These are phyloP conservation scores for Penicillium crustosum DNA, from an alignment of 2,329 filamentous ascomycete genomes.

Conservation along the genomic window DNA sequence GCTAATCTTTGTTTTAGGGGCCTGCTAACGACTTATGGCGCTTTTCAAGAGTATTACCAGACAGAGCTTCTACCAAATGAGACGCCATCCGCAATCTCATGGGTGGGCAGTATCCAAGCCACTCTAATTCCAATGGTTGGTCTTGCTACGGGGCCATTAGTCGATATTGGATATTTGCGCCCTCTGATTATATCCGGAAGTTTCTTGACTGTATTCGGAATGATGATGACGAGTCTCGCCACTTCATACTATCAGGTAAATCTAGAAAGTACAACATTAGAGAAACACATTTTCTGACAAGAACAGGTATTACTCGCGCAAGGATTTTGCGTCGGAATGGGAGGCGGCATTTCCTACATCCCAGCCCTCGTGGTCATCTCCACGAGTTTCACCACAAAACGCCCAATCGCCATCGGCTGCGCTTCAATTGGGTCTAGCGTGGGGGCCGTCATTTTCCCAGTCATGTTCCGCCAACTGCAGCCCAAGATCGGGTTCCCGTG, in stretches of 20 bases:
- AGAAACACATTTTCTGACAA: not conserved
- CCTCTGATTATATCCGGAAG: slow-evolving; percentile 43
- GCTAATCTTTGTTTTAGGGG: slow-evolving; percentile 31
- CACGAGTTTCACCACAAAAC: slow-evolving; percentile 44
- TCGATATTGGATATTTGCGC: slow-evolving; percentile 49
- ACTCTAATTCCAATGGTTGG: slow-evolving; percentile 51
- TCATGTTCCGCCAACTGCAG: slow-evolving; percentile 54
- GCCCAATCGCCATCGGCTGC: slow-evolving; percentile 57
- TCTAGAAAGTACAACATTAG: not conserved
- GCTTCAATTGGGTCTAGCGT: slow-evolving; percentile 58
- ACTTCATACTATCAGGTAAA: slow-evolving; percentile 32
- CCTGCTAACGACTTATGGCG: slow-evolving; percentile 49
- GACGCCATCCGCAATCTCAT: slow-evolving; percentile 48
- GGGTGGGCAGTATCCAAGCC: slow-evolving; percentile 50
- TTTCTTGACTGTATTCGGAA: slow-evolving; percentile 38
- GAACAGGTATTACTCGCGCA: slow-evolving; percentile 49
- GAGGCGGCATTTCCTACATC: slow-evolving; percentile 35
- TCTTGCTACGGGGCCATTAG: slow-evolving; percentile 51
- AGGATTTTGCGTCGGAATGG: slow-evolving; percentile 35
- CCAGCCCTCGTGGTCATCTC: slow-evolving; percentile 34
- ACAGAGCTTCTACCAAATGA: slow-evolving; percentile 34
- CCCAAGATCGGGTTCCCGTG: slow-evolving; percentile 59
- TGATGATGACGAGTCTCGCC: slow-evolving; percentile 34
- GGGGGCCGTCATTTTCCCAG: slow-evolving; percentile 61
- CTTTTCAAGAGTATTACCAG: slow-evolving; percentile 52